Evolutionary conservation across 2,329 filamentous ascomycete species (phyloP).

Genomic region (Neopestalotiopsis rosae): DNA sequence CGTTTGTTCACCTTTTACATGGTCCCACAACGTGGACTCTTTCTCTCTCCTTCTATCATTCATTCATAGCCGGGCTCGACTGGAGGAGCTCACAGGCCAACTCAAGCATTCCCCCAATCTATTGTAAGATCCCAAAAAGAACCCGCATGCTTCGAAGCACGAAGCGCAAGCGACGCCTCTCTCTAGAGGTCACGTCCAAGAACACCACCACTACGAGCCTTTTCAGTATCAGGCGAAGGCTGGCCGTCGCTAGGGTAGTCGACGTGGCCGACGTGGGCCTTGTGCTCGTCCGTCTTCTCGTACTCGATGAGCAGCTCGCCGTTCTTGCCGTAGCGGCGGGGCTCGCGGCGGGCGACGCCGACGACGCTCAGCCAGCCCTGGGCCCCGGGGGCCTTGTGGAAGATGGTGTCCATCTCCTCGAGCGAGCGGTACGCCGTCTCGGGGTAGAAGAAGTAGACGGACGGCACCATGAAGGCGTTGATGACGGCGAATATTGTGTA

Average conservation of each 20-base stretch:
- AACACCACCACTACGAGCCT: conserved; percentile 8
- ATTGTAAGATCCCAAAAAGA: too few relatives aligned
- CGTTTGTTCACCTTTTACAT: not conserved
- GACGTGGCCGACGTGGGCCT: conserved; percentile 25
- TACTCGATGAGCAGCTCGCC: conserved; percentile 60
- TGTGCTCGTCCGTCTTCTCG: conserved; percentile 46
- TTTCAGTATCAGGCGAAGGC: conserved; percentile 6
- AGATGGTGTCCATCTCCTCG: conserved; percentile 71
- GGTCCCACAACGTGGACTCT: not conserved
- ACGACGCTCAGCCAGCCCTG: conserved; percentile 48
- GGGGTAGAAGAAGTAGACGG: conserved; percentile 67
- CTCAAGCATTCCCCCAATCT: not conserved
- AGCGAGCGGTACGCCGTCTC: conserved; percentile 68
- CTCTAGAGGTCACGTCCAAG: not conserved
- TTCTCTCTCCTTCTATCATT: not conserved
- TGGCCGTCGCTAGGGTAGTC: conserved; percentile 1
- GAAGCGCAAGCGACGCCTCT: not conserved
- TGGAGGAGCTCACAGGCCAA: not conserved
- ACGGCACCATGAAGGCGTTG: conserved; percentile 64
- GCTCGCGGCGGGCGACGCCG: conserved; percentile 50
- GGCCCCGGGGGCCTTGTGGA: conserved; percentile 58
- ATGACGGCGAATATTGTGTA: conserved; percentile 72
- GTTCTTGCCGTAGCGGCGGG: conserved; percentile 62
- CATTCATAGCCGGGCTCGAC: not conserved
- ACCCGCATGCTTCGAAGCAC: not conserved